Base-by-base conservation (phyloP, 495 filamentous ascomycete genomes). In the Penicillium odoratum region DNA sequence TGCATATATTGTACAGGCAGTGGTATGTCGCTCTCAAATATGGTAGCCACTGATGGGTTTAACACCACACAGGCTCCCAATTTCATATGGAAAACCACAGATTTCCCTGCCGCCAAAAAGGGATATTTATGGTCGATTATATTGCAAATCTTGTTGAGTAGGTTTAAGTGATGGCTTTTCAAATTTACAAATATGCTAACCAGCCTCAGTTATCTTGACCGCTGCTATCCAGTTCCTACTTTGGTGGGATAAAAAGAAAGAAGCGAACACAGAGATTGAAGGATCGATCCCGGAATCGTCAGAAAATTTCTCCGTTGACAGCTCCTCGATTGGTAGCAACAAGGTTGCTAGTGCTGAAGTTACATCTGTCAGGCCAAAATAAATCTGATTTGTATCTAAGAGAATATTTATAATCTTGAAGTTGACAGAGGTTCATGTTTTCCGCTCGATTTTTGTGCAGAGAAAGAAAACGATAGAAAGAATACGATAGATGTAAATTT, bases 41-140 rank as follows among this genome's bases (percentile, higher is more conserved):
- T 3, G 26, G 10, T 47, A 28, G 8, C 21, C 18, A 44, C n/a
- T 18, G 13, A 29, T 13, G 46, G 5, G 2, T 18, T 16, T 51
- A n/a, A 34, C 9, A 25, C 10, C 0, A 44, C 3, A 7, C 26
- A 73, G 68, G 70, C 72, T 2, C 72, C 72, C 0, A 74, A 74
- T 21, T 74, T 74, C 47, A 64, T 74, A 2, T 74, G 72, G 72
- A 73, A 74, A 45, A 74, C 72, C 3, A 69, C 69, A 18, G 70
- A 66, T 13, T 74, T 74, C 31, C 72, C 72, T 26, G 61, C 58
- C 9, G 72, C 72, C 3, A 58, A 51, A 29, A 71, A 73, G 34
- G 72, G 72, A 38, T 73, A 74, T 53, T 52, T 63, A 4, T 74
- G 64, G 65, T 63, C 56, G 4, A 69, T 71, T 31, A 61, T 71